phyloP scores from a whole-genome alignment of 2,329 filamentous ascomycete species.

The Verticillium zaregamsianum region DNA sequence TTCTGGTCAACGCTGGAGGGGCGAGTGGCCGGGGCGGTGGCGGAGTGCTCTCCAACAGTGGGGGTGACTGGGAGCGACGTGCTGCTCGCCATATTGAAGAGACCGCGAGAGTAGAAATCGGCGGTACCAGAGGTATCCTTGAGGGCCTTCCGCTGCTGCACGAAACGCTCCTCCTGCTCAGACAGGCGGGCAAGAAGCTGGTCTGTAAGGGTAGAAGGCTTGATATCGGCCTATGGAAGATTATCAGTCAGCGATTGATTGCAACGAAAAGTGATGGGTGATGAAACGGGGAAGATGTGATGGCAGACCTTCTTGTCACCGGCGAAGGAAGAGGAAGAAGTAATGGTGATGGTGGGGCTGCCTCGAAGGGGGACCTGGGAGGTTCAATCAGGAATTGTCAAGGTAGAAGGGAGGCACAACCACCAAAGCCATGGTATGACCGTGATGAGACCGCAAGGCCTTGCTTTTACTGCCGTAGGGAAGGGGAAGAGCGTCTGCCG shows the following conservation, averaged over 20 bases:
- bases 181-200: conserved; percentile 68
- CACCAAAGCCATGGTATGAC: neutral
- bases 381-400: neutral
- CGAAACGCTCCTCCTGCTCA: conserved; percentile 62
- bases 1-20: conserved; percentile 48
- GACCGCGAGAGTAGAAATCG: conserved; percentile 23
- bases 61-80: conserved; percentile 61
- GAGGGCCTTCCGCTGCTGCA: conserved; percentile 53
- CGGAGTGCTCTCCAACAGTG: conserved; percentile 49
- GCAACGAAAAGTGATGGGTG: neutral
- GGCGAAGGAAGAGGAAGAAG: conserved; percentile 9
- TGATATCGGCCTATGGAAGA: neutral
- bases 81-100: conserved; percentile 48
- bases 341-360: conserved; percentile 1
- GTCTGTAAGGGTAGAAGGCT: conserved; percentile 49
- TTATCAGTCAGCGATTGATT: neutral
- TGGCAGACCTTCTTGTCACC: neutral
- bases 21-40: conserved; percentile 44
- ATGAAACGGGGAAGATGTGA: no score
- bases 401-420: neutral
- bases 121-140: conserved; percentile 35
- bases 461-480: neutral
- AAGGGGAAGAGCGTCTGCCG: neutral
- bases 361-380: neutral
- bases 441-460: neutral